A percentile compares a stretch with the other conserved stretches of the same genome.
Evolutionary conservation across 495 filamentous ascomycete species (phyloP).

Genomic region (Margaritispora aquatica): DNA sequence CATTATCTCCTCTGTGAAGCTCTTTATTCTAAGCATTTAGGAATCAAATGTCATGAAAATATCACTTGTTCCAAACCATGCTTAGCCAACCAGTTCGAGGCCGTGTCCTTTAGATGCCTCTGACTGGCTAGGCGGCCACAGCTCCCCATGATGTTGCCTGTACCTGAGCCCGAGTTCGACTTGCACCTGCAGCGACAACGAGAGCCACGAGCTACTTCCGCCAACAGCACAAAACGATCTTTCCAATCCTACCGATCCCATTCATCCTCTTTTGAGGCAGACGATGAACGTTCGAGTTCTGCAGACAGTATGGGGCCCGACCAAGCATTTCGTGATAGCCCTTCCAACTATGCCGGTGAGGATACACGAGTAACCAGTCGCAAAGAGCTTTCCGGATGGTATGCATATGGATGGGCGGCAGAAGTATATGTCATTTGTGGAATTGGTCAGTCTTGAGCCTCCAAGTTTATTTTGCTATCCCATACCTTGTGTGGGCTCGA

Average conservation of each 20-base stretch:
- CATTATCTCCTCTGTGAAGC: no score
- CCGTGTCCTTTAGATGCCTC: constrained; percentile 1
- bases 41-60: not conserved
- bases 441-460: constrained; percentile 34
- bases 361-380: constrained; percentile 81
- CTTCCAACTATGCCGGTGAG: constrained; percentile 64
- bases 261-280: constrained; percentile 50
- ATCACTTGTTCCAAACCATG: not conserved
- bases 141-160: constrained; percentile 18
- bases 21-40: no score
- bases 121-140: constrained; percentile 10
- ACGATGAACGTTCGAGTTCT: constrained; percentile 53
- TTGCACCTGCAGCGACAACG: constrained; percentile 3
- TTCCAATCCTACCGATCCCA: constrained; percentile 14
- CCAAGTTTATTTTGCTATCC: not conserved
- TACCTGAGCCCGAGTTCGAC: constrained; percentile 7
- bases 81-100: not conserved
- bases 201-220: constrained; percentile 11
- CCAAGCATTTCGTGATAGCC: constrained; percentile 11
- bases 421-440: constrained; percentile 97
- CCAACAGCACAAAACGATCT: constrained; percentile 22
- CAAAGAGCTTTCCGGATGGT: constrained; percentile 90
- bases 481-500: not conserved
- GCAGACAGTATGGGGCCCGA: constrained; percentile 29
- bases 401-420: constrained; percentile 94